Base-by-base conservation (phyloP, 1,139 yeast genomes). In the Debaryomyces coudertii region DNA sequence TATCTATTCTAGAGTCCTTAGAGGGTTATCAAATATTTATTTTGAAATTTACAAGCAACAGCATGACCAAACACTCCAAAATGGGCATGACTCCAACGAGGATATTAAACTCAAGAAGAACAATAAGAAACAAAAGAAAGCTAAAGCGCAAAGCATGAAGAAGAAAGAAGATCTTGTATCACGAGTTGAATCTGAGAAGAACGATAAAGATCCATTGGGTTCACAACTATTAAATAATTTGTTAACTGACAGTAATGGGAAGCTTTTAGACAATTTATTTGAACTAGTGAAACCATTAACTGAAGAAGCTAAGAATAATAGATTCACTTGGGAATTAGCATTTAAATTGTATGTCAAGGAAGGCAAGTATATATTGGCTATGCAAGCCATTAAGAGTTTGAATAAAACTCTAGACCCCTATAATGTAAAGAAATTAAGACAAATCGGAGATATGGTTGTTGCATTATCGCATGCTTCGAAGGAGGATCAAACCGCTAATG, bases 1-100 rank as follows among this genome's bases (percentile, higher is more conserved):
- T 2, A 77, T 85, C 39, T 90, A 82, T 62, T 73, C 79, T 16
- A 77, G 95, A 48, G 90, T 89, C 0, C 76, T 87, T 49, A 67
- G 70, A 41, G 95, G 95, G 0, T 80, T 92, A 30, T 66, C 85
- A 22, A 68, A 74, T 14, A 68, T 89, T 42, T 82, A 85, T 58
- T 70, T 83, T 47, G 78, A 78, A 16, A 57, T 83, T 14, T 63
- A 68, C 33, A 62, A 63, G 4, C 62, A 63, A 11, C 66, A 61
- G 44, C 42, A 49, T n/a, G 12, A 12, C 16, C 41, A 36, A 7
- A 38, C 42, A 12, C 53, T 43, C 12, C 33, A 29, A 12, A 37
- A 42, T 18, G 50, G 49, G 12, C 54, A 52, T 23, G 68, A 64
- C 40, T 40, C 46, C 2, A 36, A 31, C 4, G 39, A 14, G 7